These are phyloP conservation scores for Strombidium stylifer DNA, from an alignment of 73 alveolate species.

Conservation along the genomic window DNA sequence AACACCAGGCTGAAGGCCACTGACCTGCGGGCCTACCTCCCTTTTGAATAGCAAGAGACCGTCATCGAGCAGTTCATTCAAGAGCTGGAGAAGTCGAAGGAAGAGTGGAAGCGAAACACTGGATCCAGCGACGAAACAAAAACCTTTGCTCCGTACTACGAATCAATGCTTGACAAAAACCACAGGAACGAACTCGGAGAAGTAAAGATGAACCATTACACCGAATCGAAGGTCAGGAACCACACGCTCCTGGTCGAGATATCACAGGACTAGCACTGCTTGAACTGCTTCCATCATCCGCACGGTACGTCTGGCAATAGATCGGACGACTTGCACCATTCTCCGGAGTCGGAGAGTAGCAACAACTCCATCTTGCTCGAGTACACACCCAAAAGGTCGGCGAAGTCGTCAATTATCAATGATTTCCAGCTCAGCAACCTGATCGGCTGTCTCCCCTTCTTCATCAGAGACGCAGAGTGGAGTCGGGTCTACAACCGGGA, in stretches of 20 bases:
- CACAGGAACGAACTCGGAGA: not conserved
- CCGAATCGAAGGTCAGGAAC: not conserved
- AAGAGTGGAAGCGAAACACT: not conserved
- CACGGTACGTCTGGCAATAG: not conserved
- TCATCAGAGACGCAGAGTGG: slow-evolving; percentile 49
- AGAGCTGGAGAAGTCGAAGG: slow-evolving; percentile 1
- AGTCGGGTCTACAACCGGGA: slow-evolving; percentile 13
- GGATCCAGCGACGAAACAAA: not conserved
- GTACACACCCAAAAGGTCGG: slow-evolving; percentile 30
- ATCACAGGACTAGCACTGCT: too few species aligned
- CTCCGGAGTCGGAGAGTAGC: too few species aligned
- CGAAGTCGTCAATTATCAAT: slow-evolving; percentile 28
- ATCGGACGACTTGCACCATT: not conserved
- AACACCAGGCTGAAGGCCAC: too few species aligned
- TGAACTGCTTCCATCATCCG: not conserved
- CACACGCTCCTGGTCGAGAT: too few species aligned
- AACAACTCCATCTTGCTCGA: not conserved
- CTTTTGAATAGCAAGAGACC: slow-evolving; percentile 8
- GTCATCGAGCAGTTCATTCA: slow-evolving; percentile 22
- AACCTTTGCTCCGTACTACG: slow-evolving; percentile 45
- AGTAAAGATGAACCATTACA: slow-evolving; percentile 21
- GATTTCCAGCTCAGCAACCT: slow-evolving; percentile 21
- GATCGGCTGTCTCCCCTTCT: slow-evolving; percentile 30
- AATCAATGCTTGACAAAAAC: slow-evolving; percentile 21
- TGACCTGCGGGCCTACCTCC: slow-evolving; percentile 43